Base-by-base conservation (phyloP, 441 rosid genomes). In the Aquilaria agallochum region DNA sequence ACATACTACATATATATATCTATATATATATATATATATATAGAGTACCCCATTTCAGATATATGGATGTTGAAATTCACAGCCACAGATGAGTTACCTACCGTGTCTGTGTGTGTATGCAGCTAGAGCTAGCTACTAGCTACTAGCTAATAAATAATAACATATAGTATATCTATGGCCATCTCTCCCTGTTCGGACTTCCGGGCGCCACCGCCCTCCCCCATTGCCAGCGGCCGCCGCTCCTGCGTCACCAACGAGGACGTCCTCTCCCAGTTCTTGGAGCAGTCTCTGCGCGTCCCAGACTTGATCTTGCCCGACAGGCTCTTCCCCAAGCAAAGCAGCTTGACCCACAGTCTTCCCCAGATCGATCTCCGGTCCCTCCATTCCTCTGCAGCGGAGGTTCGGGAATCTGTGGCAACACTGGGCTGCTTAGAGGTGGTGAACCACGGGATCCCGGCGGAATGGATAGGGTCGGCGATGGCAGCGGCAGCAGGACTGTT, bases 121-220 rank as follows among this genome's bases (percentile, higher is more conserved):
- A 20, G 27, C 27, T 20, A 20, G 27, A 20, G 27, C 27, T 20
- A 20, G 27, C 27, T 20, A 20, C 27, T 20, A 20, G 27, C 27
- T 20, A 20, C 27, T 20, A 20, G 27, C 27, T 20, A 1, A 20
- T 20, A 20, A 20, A 20, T 20, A 20, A 20, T 20, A 20, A 20
- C 27, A 20, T 20, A 20, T 20, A 20, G 27, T 20, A 11, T 49
- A 13, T 40, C 44, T 44, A 80, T 81, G 83, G 80, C 79, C 31
- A 52, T 62, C n/a, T 80, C 86, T 27, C 81, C 80, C 11, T 68
- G 76, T 42, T 66, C 80, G 72, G 90, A 88, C 59, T 92, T 86
- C 66, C 82, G 95, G 5, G 93, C 96, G 34, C 98, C 96, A 50
- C 96, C 98, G 11, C 94, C 98, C 6, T 89, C 98, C 34, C 95